phyloP scores from a whole-genome alignment of 2,329 filamentous ascomycete species.

The Epichloe festucae region DNA sequence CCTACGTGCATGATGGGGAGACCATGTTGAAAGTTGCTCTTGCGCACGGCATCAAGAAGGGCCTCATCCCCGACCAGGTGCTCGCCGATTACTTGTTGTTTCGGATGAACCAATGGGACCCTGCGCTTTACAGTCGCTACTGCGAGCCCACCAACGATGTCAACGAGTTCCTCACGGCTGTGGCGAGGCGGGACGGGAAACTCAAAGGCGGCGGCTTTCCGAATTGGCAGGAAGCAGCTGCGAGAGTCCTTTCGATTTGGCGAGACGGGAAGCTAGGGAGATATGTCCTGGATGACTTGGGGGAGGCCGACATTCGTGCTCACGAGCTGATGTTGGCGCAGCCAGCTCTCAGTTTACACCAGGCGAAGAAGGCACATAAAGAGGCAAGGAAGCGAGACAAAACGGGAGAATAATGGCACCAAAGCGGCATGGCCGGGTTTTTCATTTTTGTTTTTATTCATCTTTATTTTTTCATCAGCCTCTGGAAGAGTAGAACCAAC shows the following conservation, averaged over 20 bases:
- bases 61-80: slow-evolving; percentile 62
- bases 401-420: neutral
- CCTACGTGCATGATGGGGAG: slow-evolving; percentile 73
- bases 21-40: slow-evolving; percentile 93
- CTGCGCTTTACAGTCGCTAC: slow-evolving; percentile 48
- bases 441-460: too few species aligned
- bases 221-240: slow-evolving; percentile 58
- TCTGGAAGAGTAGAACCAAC: neutral
- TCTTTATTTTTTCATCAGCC: too few species aligned
- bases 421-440: neutral
- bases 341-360: slow-evolving; percentile 46
- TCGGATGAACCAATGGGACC: slow-evolving; percentile 59
- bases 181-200: slow-evolving; percentile 64
- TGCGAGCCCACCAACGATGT: slow-evolving; percentile 72
- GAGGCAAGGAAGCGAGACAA: slow-evolving; percentile 37
- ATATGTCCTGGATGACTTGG: slow-evolving; percentile 69
- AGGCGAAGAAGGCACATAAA: slow-evolving; percentile 56
- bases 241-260: slow-evolving; percentile 76
- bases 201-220: slow-evolving; percentile 60
- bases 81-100: slow-evolving; percentile 86
- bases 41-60: slow-evolving; percentile 82
- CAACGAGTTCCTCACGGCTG: slow-evolving; percentile 52
- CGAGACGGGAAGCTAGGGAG: slow-evolving; percentile 60
- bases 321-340: slow-evolving; percentile 36
- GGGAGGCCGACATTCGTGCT: slow-evolving; percentile 38